phyloP scores from a whole-genome alignment of 2,329 filamentous ascomycete species.

The Apiospora hydei region DNA sequence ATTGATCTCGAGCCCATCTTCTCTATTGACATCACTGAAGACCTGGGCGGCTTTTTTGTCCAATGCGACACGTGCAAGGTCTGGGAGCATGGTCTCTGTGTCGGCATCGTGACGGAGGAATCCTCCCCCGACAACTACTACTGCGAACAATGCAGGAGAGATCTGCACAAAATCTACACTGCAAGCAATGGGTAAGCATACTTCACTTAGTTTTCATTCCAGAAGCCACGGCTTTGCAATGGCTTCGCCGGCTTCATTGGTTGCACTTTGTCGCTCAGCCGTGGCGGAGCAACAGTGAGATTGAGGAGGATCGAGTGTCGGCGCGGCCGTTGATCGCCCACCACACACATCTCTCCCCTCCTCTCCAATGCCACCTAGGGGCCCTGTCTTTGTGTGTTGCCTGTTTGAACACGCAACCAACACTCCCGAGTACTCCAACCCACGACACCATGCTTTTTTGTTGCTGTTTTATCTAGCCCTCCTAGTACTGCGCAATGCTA shows the following conservation, averaged over 20 bases:
- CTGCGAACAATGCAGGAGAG: conserved; percentile 92
- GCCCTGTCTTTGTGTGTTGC: conserved; percentile 17
- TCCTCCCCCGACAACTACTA: conserved; percentile 93
- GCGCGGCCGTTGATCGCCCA: conserved; percentile 19
- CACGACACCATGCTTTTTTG: conserved; percentile 4
- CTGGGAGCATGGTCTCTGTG: conserved; percentile 98
- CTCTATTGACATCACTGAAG: conserved; percentile 74
- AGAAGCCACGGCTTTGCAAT: conserved; percentile 5
- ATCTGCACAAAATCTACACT: conserved; percentile 84
- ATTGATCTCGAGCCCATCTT: conserved; percentile 64
- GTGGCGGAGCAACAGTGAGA: conserved; percentile 26
- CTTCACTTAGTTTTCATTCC: conserved; percentile 13
- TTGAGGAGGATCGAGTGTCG: conserved; percentile 20
- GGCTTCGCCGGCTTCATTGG: conserved; percentile 25
- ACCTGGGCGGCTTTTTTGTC: conserved; percentile 93
- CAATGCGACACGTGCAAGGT: conserved; percentile 98
- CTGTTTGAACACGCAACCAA: conserved; percentile 13
- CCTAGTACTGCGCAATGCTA: conserved; percentile 40
- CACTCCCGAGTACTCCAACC: neutral
- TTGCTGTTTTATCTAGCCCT: neutral
- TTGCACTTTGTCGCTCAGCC: conserved; percentile 24
- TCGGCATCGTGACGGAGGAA: conserved; percentile 94
- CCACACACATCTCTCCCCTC: conserved; percentile 14
- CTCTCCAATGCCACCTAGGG: conserved; percentile 2
- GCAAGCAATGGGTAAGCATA: conserved; percentile 83